phyloP scores from a whole-genome alignment of 163 green algal genomes.

The Smithsoniella earleae region DNA sequence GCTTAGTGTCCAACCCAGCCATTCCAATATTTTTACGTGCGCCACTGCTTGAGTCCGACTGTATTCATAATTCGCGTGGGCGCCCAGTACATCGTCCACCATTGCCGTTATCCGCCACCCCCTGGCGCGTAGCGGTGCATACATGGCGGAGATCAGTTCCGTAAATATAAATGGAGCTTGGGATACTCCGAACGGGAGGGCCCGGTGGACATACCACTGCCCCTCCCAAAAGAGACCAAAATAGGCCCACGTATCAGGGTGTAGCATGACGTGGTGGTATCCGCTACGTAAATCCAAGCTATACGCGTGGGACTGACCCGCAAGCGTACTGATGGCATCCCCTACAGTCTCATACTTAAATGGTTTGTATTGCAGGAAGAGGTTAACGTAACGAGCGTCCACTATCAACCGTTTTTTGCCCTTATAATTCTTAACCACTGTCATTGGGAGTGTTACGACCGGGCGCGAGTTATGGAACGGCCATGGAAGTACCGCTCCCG shows the following conservation, averaged over 20 bases:
- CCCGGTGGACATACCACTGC: background rate
- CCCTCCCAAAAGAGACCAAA: background rate
- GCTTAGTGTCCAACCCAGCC: background rate
- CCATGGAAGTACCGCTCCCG: background rate
- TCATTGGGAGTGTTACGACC: background rate
- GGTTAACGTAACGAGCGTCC: background rate
- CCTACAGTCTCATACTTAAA: background rate
- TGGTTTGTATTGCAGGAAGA: background rate
- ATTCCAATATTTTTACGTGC: background rate
- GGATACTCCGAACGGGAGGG: background rate
- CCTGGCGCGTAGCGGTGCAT: background rate
- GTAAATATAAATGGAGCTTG: background rate
- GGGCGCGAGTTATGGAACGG: background rate
- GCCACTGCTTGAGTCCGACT: background rate
- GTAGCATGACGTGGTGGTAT: background rate
- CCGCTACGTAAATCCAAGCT: background rate
- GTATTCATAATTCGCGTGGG: background rate
- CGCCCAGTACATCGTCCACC: constrained; percentile 5
- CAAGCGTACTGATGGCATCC: background rate
- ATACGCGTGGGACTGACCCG: background rate
- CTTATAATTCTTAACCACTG: background rate
- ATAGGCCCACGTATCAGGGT: background rate
- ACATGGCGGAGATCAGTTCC: background rate
- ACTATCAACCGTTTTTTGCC: background rate
- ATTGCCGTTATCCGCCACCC: background rate